Conservation (phyloP, 768 basidiomycete species). For the Tremella yokohamensis region DNA sequence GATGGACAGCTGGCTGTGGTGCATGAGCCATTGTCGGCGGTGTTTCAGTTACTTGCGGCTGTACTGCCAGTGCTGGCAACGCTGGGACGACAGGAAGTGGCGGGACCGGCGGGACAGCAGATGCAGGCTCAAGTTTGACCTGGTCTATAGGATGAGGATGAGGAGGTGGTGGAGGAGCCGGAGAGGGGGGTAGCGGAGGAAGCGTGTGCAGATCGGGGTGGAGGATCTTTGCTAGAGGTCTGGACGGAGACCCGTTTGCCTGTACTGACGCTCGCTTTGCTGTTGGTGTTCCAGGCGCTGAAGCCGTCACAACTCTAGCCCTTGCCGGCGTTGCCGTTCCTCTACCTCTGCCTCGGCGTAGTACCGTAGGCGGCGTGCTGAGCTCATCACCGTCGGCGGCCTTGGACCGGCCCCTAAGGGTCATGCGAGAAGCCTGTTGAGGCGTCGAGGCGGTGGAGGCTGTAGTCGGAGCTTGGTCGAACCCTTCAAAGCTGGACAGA, state of each 20-base stretch:
- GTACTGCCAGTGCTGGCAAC: too few relatives aligned
- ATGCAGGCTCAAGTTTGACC: neutral
- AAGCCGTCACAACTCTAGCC: neutral
- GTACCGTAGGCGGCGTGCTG: slow-evolving; percentile 16
- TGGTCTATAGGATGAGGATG: neutral
- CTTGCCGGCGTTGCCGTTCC: slow-evolving; percentile 19
- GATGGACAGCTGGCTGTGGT: too few relatives aligned
- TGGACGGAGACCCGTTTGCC: neutral
- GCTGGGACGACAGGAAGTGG: neutral
- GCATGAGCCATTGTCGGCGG: too few relatives aligned
- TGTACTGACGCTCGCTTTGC: neutral
- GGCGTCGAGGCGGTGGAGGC: slow-evolving; percentile 27
- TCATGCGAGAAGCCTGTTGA: slow-evolving; percentile 28
- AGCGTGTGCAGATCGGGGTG: slow-evolving; percentile 11
- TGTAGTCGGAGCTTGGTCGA: neutral
- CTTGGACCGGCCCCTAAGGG: slow-evolving; percentile 26
- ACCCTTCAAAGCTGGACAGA: slow-evolving; percentile 31
- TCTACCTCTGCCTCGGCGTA: slow-evolving; percentile 18
- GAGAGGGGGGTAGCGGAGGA: slow-evolving; percentile 4
- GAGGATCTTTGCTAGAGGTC: neutral
- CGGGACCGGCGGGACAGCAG: neutral
- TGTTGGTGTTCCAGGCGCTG: neutral
- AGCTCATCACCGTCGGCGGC: slow-evolving; percentile 15
- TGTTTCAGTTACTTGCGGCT: too few relatives aligned
- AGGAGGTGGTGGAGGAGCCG: neutral